Percentiles rank a stretch among this genome's conserved stretches.
Conservation (phyloP, 371 early-diverging fungal genomes). For the Mortierella sp. region DNA sequence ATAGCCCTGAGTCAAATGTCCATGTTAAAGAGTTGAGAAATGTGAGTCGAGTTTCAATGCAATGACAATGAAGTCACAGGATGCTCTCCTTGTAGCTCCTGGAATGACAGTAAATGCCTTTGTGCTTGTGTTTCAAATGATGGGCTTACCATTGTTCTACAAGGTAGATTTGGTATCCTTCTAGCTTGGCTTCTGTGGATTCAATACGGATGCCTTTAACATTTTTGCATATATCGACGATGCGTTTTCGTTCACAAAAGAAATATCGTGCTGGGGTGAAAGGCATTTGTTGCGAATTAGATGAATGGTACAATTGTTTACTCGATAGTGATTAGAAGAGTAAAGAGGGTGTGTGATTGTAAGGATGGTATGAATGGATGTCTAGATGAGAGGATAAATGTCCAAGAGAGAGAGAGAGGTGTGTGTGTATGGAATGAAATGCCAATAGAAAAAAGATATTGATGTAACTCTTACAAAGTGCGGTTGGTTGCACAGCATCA, state of each 20-base stretch:
- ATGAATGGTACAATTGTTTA: no score
- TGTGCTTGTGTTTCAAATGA: no score
- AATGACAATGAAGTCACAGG: not conserved
- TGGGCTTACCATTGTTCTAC: conserved; percentile 76
- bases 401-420: no score
- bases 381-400: no score
- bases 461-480: no score
- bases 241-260: conserved; percentile 67
- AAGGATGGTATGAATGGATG: no score
- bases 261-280: conserved; percentile 58
- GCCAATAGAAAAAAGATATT: no score
- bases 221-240: conserved; percentile 61
- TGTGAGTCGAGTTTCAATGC: not conserved
- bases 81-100: not conserved
- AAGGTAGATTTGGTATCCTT: conserved; percentile 75
- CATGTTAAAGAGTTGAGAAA: not conserved
- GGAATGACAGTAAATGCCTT: not conserved
- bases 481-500: no score
- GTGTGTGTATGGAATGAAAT: no score
- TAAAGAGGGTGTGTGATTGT: no score
- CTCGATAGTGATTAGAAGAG: no score
- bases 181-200: conserved; percentile 59
- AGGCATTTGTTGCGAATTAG: conserved; percentile 39
- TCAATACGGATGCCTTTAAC: conserved; percentile 64
- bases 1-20: conserved; percentile 63